Evolutionary conservation across 73 alveolate species (phyloP).

Genomic region (Paramecium sexaurelia): DNA sequence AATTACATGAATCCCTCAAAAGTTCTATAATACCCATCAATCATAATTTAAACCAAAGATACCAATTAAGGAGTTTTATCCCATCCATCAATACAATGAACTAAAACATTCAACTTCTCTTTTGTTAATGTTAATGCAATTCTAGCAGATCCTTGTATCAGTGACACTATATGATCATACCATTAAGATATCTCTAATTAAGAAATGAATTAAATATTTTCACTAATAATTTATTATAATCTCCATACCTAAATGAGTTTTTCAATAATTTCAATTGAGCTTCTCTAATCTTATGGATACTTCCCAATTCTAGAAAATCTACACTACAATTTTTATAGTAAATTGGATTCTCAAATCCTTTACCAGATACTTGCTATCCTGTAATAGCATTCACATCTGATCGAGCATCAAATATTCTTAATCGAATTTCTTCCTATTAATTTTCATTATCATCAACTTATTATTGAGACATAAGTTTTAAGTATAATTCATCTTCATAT

Average conservation of each 20-base stretch:
- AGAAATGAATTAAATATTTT: slow-evolving; percentile 27
- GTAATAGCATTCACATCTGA: slow-evolving; percentile 90
- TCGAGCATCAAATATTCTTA: slow-evolving; percentile 86
- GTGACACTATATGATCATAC: slow-evolving; percentile 57
- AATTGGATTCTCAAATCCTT: slow-evolving; percentile 92
- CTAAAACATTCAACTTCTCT: slow-evolving; percentile 76
- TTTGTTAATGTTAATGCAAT: slow-evolving; percentile 42
- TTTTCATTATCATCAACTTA: background rate
- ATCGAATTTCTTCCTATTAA: background rate
- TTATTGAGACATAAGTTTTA: background rate
- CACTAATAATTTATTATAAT: background rate
- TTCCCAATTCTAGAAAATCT: slow-evolving; percentile 89
- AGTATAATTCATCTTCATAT: slow-evolving; percentile 52
- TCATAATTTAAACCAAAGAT: slow-evolving; percentile 82
- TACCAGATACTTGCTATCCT: slow-evolving; percentile 91
- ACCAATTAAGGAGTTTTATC: slow-evolving; percentile 97
- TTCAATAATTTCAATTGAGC: slow-evolving; percentile 68
- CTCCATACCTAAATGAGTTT: slow-evolving; percentile 24
- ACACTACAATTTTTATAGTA: slow-evolving; percentile 84
- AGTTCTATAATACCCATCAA: slow-evolving; percentile 96
- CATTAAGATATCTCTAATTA: slow-evolving; percentile 65
- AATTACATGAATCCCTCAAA: slow-evolving; percentile 92
- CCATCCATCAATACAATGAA: slow-evolving; percentile 99
- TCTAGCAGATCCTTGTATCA: slow-evolving; percentile 60
- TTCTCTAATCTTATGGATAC: slow-evolving; percentile 94